Evolutionary conservation across 441 rosid genomes (phyloP).

Genomic region (Melastoma candidum): DNA sequence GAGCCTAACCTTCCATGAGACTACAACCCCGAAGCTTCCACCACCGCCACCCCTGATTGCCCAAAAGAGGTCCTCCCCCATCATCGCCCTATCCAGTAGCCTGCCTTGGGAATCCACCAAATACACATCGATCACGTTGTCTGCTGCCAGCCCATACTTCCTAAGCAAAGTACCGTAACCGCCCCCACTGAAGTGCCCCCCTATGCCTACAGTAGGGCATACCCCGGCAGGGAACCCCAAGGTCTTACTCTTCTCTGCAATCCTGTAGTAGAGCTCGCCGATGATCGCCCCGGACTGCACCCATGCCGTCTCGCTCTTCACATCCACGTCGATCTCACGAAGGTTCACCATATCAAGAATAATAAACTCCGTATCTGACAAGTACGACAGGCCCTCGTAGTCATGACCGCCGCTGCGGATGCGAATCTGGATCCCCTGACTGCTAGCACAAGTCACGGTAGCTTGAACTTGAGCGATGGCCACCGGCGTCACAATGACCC

Average conservation of each 20-base stretch:
- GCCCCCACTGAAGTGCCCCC: slow-evolving; percentile 9
- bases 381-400: slow-evolving; percentile 13
- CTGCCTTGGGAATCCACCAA: slow-evolving; percentile 7
- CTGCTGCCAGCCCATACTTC: slow-evolving; percentile 10
- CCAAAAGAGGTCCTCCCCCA: slow-evolving; percentile 16
- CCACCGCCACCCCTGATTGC: slow-evolving; percentile 10
- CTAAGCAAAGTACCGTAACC: slow-evolving; percentile 12
- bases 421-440: slow-evolving; percentile 19
- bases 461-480: slow-evolving; percentile 29
- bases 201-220: not conserved
- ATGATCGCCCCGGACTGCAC: slow-evolving; percentile 6
- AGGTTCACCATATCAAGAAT: slow-evolving; percentile 36
- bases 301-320: slow-evolving; percentile 9
- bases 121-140: slow-evolving; percentile 5
- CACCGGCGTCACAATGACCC: slow-evolving; percentile 24
- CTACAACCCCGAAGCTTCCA: slow-evolving; percentile 3
- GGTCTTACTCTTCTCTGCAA: slow-evolving; percentile 11
- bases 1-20: slow-evolving; percentile 10
- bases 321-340: slow-evolving; percentile 8
- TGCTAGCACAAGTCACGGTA: slow-evolving; percentile 22
- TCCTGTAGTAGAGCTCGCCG: slow-evolving; percentile 9
- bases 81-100: slow-evolving; percentile 6
- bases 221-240: slow-evolving; percentile 9
- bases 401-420: slow-evolving; percentile 36
- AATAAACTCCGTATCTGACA: not conserved